Conservation (phyloP, 768 basidiomycete genomes). For the Hemileccinum impolitum region DNA sequence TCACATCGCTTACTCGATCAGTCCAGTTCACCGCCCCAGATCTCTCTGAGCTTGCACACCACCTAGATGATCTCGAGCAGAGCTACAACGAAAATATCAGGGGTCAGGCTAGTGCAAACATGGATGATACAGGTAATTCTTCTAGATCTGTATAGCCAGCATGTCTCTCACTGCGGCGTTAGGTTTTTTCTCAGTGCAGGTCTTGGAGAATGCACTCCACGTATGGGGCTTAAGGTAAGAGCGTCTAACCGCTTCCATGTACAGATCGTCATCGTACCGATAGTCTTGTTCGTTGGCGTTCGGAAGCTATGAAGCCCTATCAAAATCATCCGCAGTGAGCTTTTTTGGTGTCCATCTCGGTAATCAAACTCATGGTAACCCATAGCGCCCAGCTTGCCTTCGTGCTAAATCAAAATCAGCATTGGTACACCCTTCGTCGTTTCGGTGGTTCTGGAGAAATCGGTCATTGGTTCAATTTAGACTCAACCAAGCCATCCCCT, state of each 20-base stretch:
- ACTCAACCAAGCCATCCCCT: constrained; percentile 67
- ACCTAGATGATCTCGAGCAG: constrained; percentile 63
- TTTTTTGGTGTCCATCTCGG: neutral
- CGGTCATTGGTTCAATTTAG: constrained; percentile 87
- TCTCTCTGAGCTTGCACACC: constrained; percentile 69
- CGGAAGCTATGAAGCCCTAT: constrained; percentile 74
- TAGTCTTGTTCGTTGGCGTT: constrained; percentile 78
- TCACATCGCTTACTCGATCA: constrained; percentile 13
- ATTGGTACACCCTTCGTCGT: constrained; percentile 86
- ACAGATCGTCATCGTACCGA: constrained; percentile 3
- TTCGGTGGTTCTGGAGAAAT: constrained; percentile 56
- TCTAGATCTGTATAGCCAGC: neutral
- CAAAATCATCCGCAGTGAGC: constrained; percentile 75
- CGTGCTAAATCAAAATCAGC: constrained; percentile 80
- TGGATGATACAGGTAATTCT: constrained; percentile 84
- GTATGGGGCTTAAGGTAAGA: constrained; percentile 80
- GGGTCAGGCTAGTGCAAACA: constrained; percentile 60
- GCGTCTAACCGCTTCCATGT: constrained; percentile 1
- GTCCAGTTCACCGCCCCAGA: constrained; percentile 74
- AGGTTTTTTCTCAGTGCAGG: constrained; percentile 94
- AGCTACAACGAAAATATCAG: constrained; percentile 49
- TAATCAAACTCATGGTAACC: constrained; percentile 7
- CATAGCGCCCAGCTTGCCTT: constrained; percentile 78
- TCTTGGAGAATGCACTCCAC: constrained; percentile 77
- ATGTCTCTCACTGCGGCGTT: neutral